Evolutionary conservation across 1,284 basidiomycete species (phyloP).

Genomic region (Anthracocystis panici-leucophaei): DNA sequence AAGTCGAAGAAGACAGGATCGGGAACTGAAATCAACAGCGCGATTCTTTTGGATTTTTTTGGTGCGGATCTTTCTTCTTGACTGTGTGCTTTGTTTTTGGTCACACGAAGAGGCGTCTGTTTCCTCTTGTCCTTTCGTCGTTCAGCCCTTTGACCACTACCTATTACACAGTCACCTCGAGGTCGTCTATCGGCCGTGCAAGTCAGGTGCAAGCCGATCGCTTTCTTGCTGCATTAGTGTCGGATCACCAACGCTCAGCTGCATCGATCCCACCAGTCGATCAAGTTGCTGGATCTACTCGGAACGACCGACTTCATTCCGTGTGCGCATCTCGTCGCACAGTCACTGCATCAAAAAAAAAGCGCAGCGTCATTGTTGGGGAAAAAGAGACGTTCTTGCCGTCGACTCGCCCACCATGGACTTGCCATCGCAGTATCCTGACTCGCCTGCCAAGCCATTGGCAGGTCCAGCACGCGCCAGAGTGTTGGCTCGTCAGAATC

Average conservation of each 20-base stretch:
- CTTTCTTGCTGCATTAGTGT: neutral
- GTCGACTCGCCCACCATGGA: slow-evolving; percentile 32
- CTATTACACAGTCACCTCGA: neutral
- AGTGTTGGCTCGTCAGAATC: slow-evolving; percentile 43
- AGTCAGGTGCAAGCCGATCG: slow-evolving; percentile 19
- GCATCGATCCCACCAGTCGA: neutral
- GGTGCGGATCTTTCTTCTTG: slow-evolving; percentile 5
- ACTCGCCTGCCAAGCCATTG: slow-evolving; percentile 48
- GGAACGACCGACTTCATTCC: slow-evolving; percentile 9
- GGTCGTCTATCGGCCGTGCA: slow-evolving; percentile 34
- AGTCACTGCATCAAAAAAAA: neutral
- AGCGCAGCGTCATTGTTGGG: neutral
- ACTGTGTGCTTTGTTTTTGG: neutral
- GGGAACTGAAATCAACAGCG: slow-evolving; percentile 9
- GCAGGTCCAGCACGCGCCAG: slow-evolving; percentile 46
- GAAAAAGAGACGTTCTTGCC: neutral
- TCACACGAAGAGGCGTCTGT: neutral
- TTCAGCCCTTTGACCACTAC: neutral
- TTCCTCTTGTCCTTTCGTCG: neutral
- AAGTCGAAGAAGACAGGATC: slow-evolving; percentile 5
- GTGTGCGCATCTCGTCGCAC: neutral
- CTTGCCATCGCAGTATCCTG: slow-evolving; percentile 51
- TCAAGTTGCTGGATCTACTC: neutral
- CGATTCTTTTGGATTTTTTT: slow-evolving; percentile 3
- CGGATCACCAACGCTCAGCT: slow-evolving; percentile 1